Conservation (phyloP, 1,139 yeast genomes). For the Blastobotrys persicus region DNA sequence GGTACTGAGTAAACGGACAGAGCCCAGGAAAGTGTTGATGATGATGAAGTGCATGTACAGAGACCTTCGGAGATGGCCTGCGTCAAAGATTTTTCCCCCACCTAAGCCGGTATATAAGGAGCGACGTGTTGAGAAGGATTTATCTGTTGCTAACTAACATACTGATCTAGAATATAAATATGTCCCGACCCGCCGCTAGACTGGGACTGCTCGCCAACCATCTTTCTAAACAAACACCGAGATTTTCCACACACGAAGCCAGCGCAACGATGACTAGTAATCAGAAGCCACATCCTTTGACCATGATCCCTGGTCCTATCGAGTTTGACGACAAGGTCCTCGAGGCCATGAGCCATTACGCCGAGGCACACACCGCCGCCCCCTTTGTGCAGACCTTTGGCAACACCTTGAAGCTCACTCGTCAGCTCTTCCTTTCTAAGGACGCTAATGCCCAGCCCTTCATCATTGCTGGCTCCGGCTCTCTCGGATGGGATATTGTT, state of each 20-base stretch:
- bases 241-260: neutral
- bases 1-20: neutral
- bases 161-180: slow-evolving; percentile 6
- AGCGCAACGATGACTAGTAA: slow-evolving; percentile 16
- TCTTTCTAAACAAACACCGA: slow-evolving; percentile 7
- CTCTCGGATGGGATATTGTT: slow-evolving; percentile 91
- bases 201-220: slow-evolving; percentile 16
- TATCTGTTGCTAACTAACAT: neutral
- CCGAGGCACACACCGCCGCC: slow-evolving; percentile 89
- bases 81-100: slow-evolving; percentile 4
- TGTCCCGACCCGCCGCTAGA: slow-evolving; percentile 16
- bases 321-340: slow-evolving; percentile 82
- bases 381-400: slow-evolving; percentile 77
- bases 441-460: slow-evolving; percentile 69
- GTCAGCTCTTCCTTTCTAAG: slow-evolving; percentile 71
- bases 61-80: slow-evolving; percentile 5
- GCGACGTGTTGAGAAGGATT: neutral
- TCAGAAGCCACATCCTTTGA: slow-evolving; percentile 29
- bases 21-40: neutral
- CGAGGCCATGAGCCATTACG: slow-evolving; percentile 78
- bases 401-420: slow-evolving; percentile 60
- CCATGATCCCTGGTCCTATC: slow-evolving; percentile 92
- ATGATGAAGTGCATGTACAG: neutral
- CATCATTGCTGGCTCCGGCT: slow-evolving; percentile 86
- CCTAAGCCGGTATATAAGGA: slow-evolving; percentile 4